These are phyloP conservation scores for Asterophora lycoperdoides DNA, from an alignment of 768 basidiomycete genomes.

Conservation along the genomic window DNA sequence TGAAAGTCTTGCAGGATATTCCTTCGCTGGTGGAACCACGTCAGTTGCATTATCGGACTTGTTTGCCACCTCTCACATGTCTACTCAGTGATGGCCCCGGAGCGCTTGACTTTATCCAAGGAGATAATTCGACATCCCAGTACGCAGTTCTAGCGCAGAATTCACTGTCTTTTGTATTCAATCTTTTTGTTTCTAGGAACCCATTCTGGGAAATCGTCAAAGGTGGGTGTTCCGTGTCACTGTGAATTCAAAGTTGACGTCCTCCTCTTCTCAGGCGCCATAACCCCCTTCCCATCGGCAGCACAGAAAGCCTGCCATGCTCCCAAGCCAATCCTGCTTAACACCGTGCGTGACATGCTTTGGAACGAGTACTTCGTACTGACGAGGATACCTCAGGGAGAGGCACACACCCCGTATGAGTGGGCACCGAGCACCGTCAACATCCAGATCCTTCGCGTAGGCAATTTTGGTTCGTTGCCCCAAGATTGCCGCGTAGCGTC, in stretches of 20 bases:
- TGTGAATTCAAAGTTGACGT: neutral
- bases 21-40: constrained; percentile 82
- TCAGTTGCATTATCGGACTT: constrained; percentile 28
- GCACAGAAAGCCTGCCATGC: constrained; percentile 66
- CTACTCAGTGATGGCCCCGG: constrained; percentile 71
- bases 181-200: constrained; percentile 40
- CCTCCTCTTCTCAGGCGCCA: constrained; percentile 35
- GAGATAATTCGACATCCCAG: constrained; percentile 58
- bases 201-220: constrained; percentile 82
- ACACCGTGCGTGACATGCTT: constrained; percentile 46
- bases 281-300: constrained; percentile 61
- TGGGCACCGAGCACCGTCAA: constrained; percentile 75
- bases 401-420: constrained; percentile 60
- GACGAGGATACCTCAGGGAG: constrained; percentile 40
- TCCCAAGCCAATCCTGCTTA: constrained; percentile 76
- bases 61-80: constrained; percentile 1
- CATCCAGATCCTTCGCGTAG: constrained; percentile 73
- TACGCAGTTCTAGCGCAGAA: constrained; percentile 26
- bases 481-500: constrained; percentile 2
- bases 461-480: constrained; percentile 49
- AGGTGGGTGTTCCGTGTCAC: constrained; percentile 30
- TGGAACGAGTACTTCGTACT: constrained; percentile 12
- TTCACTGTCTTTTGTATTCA: neutral
- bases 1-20: constrained; percentile 50
- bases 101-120: constrained; percentile 73